phyloP scores from a whole-genome alignment of 176 grass and related monocot genomes.

The Leersia perrieri region DNA sequence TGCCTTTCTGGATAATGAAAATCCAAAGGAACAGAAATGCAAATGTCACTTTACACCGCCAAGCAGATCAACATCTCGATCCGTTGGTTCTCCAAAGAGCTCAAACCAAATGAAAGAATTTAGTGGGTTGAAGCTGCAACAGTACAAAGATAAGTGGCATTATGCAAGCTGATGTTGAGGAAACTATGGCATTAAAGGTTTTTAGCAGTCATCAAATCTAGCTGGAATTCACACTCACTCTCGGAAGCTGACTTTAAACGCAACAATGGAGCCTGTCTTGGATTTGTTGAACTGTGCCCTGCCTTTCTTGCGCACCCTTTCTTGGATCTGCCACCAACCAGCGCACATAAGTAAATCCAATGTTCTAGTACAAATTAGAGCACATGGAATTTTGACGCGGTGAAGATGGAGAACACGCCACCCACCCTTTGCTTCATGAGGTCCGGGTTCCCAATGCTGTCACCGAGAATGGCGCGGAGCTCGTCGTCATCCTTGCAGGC shows the following conservation, averaged over 20 bases:
- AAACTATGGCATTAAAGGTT: not conserved
- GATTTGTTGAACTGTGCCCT: conserved; percentile 63
- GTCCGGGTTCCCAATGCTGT: conserved; percentile 91
- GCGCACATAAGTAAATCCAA: not conserved
- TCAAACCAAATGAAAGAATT: conserved; percentile 93
- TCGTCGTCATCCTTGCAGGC: conserved; percentile 81
- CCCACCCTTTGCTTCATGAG: conserved; percentile 89
- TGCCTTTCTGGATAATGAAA: conserved; percentile 15
- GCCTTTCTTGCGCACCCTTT: conserved; percentile 75
- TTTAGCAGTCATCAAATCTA: not conserved
- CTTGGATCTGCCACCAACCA: conserved; percentile 57
- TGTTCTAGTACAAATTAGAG: not conserved
- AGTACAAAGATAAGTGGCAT: not conserved
- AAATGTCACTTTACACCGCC: conserved; percentile 70
- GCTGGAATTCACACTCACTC: conserved; percentile 52
- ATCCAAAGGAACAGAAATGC: conserved; percentile 21
- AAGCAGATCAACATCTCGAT: conserved; percentile 82
- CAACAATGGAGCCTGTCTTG: conserved; percentile 69
- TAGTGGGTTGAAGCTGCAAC: conserved; percentile 76
- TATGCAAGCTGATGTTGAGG: no score
- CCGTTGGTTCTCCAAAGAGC: conserved; percentile 75
- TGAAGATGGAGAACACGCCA: no score
- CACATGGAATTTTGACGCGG: not conserved
- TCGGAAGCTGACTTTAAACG: conserved; percentile 91
- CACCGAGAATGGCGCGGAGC: conserved; percentile 80